Conservation (phyloP, 164 flowering plant species). For the Saururus chinensis region DNA sequence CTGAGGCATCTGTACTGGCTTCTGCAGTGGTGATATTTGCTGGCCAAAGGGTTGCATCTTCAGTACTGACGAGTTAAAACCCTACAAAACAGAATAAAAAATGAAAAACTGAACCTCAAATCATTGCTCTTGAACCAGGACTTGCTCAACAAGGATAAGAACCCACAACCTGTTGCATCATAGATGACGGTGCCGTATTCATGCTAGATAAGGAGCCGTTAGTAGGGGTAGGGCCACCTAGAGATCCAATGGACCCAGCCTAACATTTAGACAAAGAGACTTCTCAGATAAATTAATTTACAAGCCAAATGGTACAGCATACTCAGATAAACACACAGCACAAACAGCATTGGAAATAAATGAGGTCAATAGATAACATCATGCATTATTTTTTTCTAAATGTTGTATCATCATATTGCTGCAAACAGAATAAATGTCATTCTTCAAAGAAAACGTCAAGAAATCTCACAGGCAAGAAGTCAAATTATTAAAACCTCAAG, state of each 20-base stretch:
- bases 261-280: slow-evolving; percentile 2
- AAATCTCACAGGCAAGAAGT: not conserved
- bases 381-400: too few species aligned
- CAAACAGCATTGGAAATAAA: not conserved
- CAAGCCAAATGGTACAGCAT: too few species aligned
- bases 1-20: slow-evolving; percentile 57
- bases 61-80: slow-evolving; percentile 30
- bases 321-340: not conserved
- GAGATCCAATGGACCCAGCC: slow-evolving; percentile 34
- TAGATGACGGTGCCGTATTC: slow-evolving; percentile 25
- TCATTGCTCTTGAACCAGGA: not conserved
- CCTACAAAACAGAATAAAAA: slow-evolving; percentile 17
- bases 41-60: slow-evolving; percentile 38
- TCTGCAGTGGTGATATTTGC: slow-evolving; percentile 55
- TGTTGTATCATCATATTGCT: not conserved
- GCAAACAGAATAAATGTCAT: not conserved
- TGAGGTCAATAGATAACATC: not conserved
- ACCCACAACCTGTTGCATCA: slow-evolving; percentile 35
- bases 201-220: slow-evolving; percentile 33
- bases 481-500: not conserved
- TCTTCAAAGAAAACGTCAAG: not conserved
- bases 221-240: slow-evolving; percentile 26
- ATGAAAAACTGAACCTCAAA: not conserved
- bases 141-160: not conserved
- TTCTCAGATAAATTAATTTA: not conserved